phyloP scores from a whole-genome alignment of 345 rosid genomes.

The Brassica carinata region DNA sequence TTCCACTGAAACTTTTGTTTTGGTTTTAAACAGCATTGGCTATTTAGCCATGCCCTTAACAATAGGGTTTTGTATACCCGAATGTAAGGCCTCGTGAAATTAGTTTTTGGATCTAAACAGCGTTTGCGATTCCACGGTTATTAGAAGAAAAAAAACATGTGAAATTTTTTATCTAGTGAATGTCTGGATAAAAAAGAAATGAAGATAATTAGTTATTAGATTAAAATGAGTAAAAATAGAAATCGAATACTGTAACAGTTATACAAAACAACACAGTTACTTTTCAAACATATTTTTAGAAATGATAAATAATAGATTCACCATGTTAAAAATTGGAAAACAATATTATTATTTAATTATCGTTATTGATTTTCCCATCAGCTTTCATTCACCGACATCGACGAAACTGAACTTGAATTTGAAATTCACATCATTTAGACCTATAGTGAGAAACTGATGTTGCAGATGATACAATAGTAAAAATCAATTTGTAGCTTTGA shows the following conservation, averaged over 20 bases:
- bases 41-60: too few species aligned
- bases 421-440: constrained; percentile 6
- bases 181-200: neutral
- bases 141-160: neutral
- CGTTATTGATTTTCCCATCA: neutral
- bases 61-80: too few species aligned
- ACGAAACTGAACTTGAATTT: neutral
- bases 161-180: neutral
- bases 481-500: constrained; percentile 20
- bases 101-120: too few species aligned
- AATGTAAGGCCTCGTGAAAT: too few species aligned
- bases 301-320: neutral
- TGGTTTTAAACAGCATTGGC: too few species aligned
- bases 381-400: neutral
- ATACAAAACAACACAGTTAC: too few species aligned
- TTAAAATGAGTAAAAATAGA: neutral
- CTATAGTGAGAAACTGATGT: neutral
- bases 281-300: too few species aligned
- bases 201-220: neutral
- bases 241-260: neutral
- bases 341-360: too few species aligned
- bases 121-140: too few species aligned
- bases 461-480: constrained; percentile 19
- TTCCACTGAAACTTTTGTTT: too few species aligned
- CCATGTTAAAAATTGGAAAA: neutral